Evolutionary conservation across 495 filamentous ascomycete species (phyloP).

Genomic region (Melanomma pulvis-pyrius): DNA sequence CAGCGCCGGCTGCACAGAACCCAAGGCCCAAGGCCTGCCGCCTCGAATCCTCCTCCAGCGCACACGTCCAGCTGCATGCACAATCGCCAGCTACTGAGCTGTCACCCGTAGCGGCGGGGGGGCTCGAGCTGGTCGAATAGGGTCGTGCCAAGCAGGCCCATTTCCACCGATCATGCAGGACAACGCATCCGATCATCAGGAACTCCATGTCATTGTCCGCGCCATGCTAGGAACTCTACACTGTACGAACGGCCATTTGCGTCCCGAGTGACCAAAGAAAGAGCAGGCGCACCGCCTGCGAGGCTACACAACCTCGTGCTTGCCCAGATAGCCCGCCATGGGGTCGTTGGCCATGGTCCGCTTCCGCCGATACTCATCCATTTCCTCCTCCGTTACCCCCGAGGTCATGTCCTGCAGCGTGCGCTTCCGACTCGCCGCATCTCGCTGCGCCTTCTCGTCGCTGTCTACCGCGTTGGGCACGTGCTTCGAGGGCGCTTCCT

Average conservation of each 20-base stretch:
- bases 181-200: conserved; percentile 35
- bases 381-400: conserved; percentile 78
- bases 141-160: conserved; percentile 7
- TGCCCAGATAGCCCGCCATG: conserved; percentile 76
- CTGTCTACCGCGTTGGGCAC: conserved; percentile 42
- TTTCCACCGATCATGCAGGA: conserved; percentile 32
- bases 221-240: conserved; percentile 8
- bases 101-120: conserved; percentile 24
- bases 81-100: conserved; percentile 19
- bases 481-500: conserved; percentile 40
- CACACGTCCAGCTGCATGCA: conserved; percentile 29
- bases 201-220: conserved; percentile 34
- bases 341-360: conserved; percentile 73
- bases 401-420: conserved; percentile 72
- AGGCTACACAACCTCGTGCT: conserved; percentile 52
- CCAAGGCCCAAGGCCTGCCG: neutral
- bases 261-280: neutral
- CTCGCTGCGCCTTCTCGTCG: conserved; percentile 45
- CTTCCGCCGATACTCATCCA: conserved; percentile 79
- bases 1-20: neutral
- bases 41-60: conserved; percentile 15
- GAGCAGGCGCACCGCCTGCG: neutral
- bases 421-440: conserved; percentile 62
- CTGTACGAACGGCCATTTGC: conserved; percentile 19
- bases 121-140: conserved; percentile 6